A percentile compares a stretch with the other conserved stretches of the same genome.
phyloP scores from a whole-genome alignment of 1,139 yeast genomes.

The Casaregolazyma lundiana region DNA sequence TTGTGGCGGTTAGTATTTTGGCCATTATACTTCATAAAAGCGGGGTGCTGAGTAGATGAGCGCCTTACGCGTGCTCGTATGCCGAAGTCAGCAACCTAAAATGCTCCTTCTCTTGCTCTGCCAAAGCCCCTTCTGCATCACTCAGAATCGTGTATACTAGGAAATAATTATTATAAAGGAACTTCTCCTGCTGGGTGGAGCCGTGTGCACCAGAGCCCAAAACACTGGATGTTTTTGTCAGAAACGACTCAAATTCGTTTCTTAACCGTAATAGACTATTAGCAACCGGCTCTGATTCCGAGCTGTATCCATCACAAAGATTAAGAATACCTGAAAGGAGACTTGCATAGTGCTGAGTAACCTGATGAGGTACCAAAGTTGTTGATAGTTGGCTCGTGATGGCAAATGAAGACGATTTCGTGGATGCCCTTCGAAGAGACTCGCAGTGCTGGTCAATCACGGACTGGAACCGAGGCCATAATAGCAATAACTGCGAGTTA shows the following conservation, averaged over 20 bases:
- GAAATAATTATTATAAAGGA: conserved; percentile 69
- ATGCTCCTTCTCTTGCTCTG: conserved; percentile 56
- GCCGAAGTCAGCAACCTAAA: conserved; percentile 60
- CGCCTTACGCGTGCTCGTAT: conserved; percentile 29
- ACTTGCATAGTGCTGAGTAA: conserved; percentile 79
- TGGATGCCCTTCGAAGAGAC: conserved; percentile 46
- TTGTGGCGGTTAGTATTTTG: not conserved
- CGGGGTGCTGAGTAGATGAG: not conserved
- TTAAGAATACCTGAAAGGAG: conserved; percentile 68
- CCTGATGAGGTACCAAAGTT: conserved; percentile 51
- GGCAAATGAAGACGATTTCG: conserved; percentile 29
- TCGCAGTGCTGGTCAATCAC: conserved; percentile 76
- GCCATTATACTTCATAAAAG: conserved; percentile 2
- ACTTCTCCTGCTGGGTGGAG: conserved; percentile 54
- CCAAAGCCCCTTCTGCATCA: conserved; percentile 47
- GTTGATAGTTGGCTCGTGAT: conserved; percentile 27
- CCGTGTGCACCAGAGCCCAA: conserved; percentile 33
- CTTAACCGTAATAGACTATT: conserved; percentile 64
- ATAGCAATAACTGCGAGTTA: conserved; percentile 54
- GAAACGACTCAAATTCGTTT: conserved; percentile 70
- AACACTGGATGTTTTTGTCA: conserved; percentile 55
- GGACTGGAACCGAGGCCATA: conserved; percentile 86
- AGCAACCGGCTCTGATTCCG: conserved; percentile 60
- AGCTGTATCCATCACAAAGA: conserved; percentile 36
- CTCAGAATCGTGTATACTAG: conserved; percentile 38